phyloP scores from a whole-genome alignment of 805 yeast genomes.

The Candida berthetii region DNA sequence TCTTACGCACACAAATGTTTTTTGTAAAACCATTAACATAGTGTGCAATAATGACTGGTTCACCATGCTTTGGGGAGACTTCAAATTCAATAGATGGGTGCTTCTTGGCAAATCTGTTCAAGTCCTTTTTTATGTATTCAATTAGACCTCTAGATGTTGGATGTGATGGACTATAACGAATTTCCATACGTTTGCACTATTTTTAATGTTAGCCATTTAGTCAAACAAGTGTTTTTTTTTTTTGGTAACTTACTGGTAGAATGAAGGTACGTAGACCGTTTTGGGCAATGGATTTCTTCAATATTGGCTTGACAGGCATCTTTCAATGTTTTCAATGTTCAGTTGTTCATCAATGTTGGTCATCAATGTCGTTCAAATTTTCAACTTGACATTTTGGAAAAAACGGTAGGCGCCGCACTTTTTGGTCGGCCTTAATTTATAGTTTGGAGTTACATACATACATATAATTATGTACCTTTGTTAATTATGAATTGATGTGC shows the following conservation, averaged over 20 bases:
- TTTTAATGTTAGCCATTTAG: neutral
- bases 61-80: slow-evolving; percentile 68
- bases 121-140: slow-evolving; percentile 52
- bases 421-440: no score
- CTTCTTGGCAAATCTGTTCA: slow-evolving; percentile 46
- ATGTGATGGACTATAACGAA: slow-evolving; percentile 92
- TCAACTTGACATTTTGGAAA: no score
- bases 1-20: slow-evolving; percentile 72
- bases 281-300: slow-evolving; percentile 53
- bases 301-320: slow-evolving; percentile 55
- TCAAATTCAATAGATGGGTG: slow-evolving; percentile 70
- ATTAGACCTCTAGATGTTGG: slow-evolving; percentile 87
- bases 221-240: neutral
- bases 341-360: no score
- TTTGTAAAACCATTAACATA: slow-evolving; percentile 43
- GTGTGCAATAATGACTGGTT: slow-evolving; percentile 66
- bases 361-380: no score
- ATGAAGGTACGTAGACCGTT: slow-evolving; percentile 76
- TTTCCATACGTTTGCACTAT: slow-evolving; percentile 60
- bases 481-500: no score
- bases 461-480: no score
- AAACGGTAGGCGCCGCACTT: no score
- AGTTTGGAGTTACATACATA: no score
- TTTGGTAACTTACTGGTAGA: slow-evolving; percentile 32
- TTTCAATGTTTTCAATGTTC: no score